Conservation (phyloP, 495 filamentous ascomycete species). For the Hamigera avellanea region DNA sequence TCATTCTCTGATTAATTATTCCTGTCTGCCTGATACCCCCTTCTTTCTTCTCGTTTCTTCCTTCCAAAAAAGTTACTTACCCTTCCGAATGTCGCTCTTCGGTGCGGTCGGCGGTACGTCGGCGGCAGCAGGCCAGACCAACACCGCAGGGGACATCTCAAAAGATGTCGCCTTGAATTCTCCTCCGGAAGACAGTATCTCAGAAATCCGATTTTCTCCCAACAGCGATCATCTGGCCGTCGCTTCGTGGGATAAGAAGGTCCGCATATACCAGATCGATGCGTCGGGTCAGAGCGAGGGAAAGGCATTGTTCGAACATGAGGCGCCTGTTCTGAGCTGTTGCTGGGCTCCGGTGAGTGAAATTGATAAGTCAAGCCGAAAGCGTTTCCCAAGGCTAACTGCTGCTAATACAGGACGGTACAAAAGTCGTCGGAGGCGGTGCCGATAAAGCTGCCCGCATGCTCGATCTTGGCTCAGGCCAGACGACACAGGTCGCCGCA, state of each 20-base stretch:
- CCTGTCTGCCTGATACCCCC: background rate
- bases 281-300: slow-evolving; percentile 57
- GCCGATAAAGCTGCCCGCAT: slow-evolving; percentile 76
- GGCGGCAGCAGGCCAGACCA: slow-evolving; percentile 37
- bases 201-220: slow-evolving; percentile 73
- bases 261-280: slow-evolving; percentile 83
- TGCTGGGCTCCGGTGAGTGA: slow-evolving; percentile 71
- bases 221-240: slow-evolving; percentile 68
- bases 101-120: slow-evolving; percentile 33
- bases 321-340: slow-evolving; percentile 64
- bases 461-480: slow-evolving; percentile 54
- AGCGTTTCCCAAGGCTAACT: too few species aligned
- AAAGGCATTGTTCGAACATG: slow-evolving; percentile 67
- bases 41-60: slow-evolving; percentile 2
- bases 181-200: slow-evolving; percentile 78
- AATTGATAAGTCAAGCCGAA: too few species aligned
- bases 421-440: slow-evolving; percentile 69
- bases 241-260: slow-evolving; percentile 87
- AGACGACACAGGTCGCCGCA: slow-evolving; percentile 53
- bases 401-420: slow-evolving; percentile 41
- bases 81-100: slow-evolving; percentile 49
- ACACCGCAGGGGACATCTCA: slow-evolving; percentile 80
- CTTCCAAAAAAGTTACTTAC: slow-evolving; percentile 1
- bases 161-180: slow-evolving; percentile 70
- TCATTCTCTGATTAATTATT: background rate